Evolutionary conservation across 2,329 filamentous ascomycete genomes (phyloP), one percentile per base, ranked within the genome.

Genomic region (Chalara sp.): DNA sequence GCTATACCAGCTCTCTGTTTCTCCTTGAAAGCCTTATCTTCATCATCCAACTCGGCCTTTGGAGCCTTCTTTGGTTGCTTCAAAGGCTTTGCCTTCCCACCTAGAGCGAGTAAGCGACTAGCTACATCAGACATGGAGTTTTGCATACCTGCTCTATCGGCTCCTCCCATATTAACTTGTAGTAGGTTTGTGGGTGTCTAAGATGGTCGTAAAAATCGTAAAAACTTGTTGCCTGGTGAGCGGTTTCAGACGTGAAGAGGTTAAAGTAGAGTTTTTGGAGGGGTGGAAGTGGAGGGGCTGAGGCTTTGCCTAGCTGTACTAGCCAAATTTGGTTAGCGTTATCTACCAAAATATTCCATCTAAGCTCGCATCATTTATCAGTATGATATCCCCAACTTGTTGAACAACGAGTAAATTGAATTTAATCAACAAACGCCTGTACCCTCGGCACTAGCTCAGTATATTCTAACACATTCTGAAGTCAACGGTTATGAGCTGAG

Each of bases 41-140:
- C 89, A 0, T 96, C 90, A 67, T 96, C 91, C 52, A 91, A 70
- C 1, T 96, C 90, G 71, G 85, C 86, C 67, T 78, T 76, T 41
- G 57, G 57, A 49, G 80, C 78, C 80, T 92, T 95, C 84, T 96
- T 96, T 55, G 89, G 76, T 60, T 86, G 80, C 84, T 96, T 96
- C 72, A 89, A 76, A 61, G 87, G 87, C 80, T 90, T 89, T 61
- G 74, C 81, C 78, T 90, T 91, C 76, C 87, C 87, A 69, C 86
- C 87, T 91, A 56, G 52, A 46, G 47, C 47, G 21, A 21, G 21
- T 21, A 21, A 21, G 21, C 21, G 21, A 21, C 21, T 21, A 3
- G 21, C 21, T 21, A 21, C 21, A 21, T 21, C 21, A 32, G 50
- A 46, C 32, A 32, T 37, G n/a, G 28, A 28, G 33, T 21, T 40